These are phyloP conservation scores for Paraphaeosphaeria minitans DNA, from an alignment of 2,329 filamentous ascomycete genomes.

Conservation along the genomic window DNA sequence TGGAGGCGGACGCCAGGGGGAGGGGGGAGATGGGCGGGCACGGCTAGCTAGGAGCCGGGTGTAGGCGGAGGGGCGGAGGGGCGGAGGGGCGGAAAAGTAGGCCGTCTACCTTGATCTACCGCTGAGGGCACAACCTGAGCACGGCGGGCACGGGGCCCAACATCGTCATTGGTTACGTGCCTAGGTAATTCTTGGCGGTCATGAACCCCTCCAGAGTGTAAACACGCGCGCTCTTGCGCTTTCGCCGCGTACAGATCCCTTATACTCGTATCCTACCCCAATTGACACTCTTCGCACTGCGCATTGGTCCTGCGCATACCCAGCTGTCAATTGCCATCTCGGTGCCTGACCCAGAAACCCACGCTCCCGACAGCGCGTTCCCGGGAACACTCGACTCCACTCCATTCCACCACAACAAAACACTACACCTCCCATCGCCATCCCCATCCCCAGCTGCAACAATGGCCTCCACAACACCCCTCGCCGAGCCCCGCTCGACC, in stretches of 20 bases:
- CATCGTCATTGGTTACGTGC: constrained; percentile 3
- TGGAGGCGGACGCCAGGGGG: neutral
- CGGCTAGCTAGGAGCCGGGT: neutral
- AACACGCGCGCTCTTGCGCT: neutral
- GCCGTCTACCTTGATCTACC: no score
- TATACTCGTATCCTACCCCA: neutral
- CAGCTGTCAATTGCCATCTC: neutral
- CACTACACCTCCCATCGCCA: constrained; percentile 16
- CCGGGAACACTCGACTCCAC: neutral
- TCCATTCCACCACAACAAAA: constrained; percentile 28
- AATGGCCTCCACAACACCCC: constrained; percentile 28
- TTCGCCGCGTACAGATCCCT: neutral
- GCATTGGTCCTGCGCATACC: neutral
- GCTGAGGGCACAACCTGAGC: neutral
- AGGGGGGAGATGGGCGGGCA: no score
- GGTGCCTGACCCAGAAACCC: neutral
- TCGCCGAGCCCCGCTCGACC: constrained; percentile 26
- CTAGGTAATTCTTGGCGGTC: constrained; percentile 1
- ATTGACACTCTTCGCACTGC: neutral
- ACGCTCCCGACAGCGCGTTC: neutral
- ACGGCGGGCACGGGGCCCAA: neutral
- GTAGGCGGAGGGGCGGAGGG: constrained; percentile 6
- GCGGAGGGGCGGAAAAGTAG: no score
- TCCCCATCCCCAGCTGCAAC: constrained; percentile 18
- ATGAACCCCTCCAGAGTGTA: constrained; percentile 2